Base-by-base conservation (phyloP, 2,329 filamentous ascomycete species). In the Colletotrichum coccodes region DNA sequence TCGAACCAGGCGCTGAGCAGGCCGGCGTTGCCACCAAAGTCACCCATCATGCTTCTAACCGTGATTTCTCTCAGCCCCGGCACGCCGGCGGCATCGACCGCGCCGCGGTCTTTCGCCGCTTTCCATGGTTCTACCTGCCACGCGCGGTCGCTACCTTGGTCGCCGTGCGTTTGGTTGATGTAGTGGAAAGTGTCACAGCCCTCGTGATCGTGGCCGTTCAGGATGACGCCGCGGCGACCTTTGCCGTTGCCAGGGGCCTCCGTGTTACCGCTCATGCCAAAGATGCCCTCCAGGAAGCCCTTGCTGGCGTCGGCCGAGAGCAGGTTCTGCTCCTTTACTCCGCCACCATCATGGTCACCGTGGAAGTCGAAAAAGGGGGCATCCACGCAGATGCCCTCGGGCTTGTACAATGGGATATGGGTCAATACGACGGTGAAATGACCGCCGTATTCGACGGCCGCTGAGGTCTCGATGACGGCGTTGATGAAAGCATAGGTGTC, bases 1-100 rank as follows among this genome's bases (percentile, higher is more conserved):
- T 98, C 94, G 76, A 95, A 98, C 95, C 95, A 99, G 1, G 93
- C 87, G 70, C 92, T 96, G 46, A 99, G 81, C 47, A 99, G 84
- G 0, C 94, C 96, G 0, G 94, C 94, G 77, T 98, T 96, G 23
- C 96, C 96, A n/a, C 90, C 91, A 79, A 92, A 99, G 64, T 93
- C 93, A 64, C 96, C 96, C 96, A 99, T 99, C 94, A 99, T 98
- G 79, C 94, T 97, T 68, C 95, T 90, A 2, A 99, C 92, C 0
- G 96, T 99, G 72, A 98, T 90, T 80, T 99, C 96, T 32, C 95
- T 86, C 6, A 98, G 84, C 0, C 92, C 92, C 0, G 92, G 89
- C 3, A 87, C 73, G 5, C 80, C 83, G 2, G 79, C 73, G 2
- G 79, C 76, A 8, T 78, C 81, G 1, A 83, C 76, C 26, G 90